These are phyloP conservation scores for Eremochloa ophiuroides DNA, from an alignment of 176 grass and related monocot genomes.

Conservation along the genomic window DNA sequence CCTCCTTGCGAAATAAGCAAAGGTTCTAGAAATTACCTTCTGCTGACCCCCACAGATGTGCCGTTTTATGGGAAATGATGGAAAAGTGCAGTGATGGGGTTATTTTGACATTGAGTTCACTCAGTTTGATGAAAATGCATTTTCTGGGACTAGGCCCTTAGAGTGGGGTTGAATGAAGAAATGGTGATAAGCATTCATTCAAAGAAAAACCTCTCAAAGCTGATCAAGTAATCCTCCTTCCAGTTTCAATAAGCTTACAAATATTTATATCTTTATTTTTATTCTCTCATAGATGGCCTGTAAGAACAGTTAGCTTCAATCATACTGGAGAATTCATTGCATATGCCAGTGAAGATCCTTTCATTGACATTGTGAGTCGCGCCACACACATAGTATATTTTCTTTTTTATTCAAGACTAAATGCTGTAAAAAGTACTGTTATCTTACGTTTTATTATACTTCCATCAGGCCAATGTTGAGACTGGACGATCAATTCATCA, in stretches of 20 bases:
- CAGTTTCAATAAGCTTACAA: constrained; percentile 16
- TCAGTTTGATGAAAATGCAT: not conserved
- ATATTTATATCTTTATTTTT: not conserved
- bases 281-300: constrained; percentile 67
- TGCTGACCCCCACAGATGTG: not conserved
- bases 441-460: constrained; percentile 21
- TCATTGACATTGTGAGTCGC: constrained; percentile 94
- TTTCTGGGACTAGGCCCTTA: not conserved
- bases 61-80: not conserved
- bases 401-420: constrained; percentile 5
- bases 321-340: constrained; percentile 92
- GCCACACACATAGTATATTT: not conserved
- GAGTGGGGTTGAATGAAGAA: not conserved
- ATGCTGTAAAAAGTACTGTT: not conserved
- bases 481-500: constrained; percentile 91
- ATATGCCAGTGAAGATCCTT: constrained; percentile 92
- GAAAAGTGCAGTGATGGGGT: not conserved
- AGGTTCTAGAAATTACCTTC: not conserved
- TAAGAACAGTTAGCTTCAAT: constrained; percentile 96
- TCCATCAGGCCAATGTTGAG: constrained; percentile 81
- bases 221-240: not conserved
- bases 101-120: not conserved
- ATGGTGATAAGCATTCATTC: not conserved
- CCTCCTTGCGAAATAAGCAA: not conserved
- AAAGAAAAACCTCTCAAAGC: not conserved